Evolutionary conservation across 225 moss, liverwort and hornwort species (phyloP), one percentile per base, ranked within the genome.

Genomic region (Climacium dendroides): DNA sequence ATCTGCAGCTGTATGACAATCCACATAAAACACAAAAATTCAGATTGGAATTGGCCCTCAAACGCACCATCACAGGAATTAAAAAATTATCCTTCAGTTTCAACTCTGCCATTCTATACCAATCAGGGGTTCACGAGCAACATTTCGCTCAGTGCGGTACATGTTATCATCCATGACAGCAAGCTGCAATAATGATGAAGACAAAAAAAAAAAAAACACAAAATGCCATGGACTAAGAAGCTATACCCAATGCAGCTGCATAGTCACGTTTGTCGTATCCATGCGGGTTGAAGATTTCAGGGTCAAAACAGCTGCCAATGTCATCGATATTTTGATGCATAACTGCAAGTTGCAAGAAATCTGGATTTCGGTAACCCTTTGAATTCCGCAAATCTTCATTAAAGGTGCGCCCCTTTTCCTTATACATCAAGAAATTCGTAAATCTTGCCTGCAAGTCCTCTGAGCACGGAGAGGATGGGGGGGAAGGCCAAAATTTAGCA

Each of bases 301-400:
- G 90, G 73, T 91, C 93, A 89, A 98, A 97, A 85, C 96, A 97
- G 85, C 95, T 95, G 45, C 98, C 97, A 77, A 91, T 95, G 74
- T 96, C 95, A 90, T 98, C 95, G 22, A 98, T 98, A 50, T 95
- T 93, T 75, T 96, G 94, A 88, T 96, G 94, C 79, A 90, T 90
- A 64, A 97, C 97, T 65, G 97, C 95, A 81, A 93, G 93, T 87
- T 98, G 98, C 87, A 98, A 92, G 87, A 98, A 98, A 91, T 98
- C 98, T 62, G 97, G 98, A 87, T 98, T 98, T 18, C 98, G 94
- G 61, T 97, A 98, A 34, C 98, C 97, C 86, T 97, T 98, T 3
- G 96, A 96, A 72, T 95, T 91, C 69, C 98, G 93, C 84, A 96
- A 87, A 81, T 95, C 93, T 62, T 97, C 98, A 80, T 98, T 97